Conservation (phyloP, 2,329 filamentous ascomycete genomes). For the Venturia nashicola region DNA sequence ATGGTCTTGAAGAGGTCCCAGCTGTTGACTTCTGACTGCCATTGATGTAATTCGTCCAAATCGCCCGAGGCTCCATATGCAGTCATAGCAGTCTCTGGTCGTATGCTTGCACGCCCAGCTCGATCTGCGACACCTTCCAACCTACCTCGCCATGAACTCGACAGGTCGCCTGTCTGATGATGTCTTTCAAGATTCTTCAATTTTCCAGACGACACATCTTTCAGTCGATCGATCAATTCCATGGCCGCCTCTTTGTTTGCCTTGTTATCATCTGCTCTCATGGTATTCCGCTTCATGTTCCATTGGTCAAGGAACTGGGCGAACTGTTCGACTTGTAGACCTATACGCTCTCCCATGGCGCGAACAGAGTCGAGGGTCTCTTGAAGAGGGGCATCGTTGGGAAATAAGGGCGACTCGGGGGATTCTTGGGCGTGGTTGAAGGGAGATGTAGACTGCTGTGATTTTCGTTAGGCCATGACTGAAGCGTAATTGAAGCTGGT, state of each 20-base stretch:
- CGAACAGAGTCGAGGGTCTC: conserved; percentile 42
- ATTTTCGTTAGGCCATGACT: not conserved
- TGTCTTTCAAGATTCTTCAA: not conserved
- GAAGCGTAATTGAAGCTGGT: not conserved
- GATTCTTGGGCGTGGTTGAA: not conserved
- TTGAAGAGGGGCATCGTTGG: conserved; percentile 43
- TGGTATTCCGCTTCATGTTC: not conserved
- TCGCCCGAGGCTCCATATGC: not conserved
- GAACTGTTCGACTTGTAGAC: conserved; percentile 76
- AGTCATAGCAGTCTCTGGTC: not conserved
- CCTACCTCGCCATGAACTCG: not conserved
- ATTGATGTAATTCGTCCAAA: conserved; percentile 24
- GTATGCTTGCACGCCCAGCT: not conserved
- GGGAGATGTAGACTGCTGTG: not conserved
- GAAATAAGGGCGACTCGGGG: conserved; percentile 6
- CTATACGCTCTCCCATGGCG: conserved; percentile 36
- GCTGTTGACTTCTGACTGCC: conserved; percentile 76
- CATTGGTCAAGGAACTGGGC: conserved; percentile 29
- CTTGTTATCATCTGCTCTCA: conserved; percentile 1
- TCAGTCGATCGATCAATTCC: conserved; percentile 33
- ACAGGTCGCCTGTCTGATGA: not conserved
- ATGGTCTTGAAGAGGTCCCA: conserved; percentile 77
- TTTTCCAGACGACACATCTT: conserved; percentile 7
- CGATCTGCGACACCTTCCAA: not conserved
- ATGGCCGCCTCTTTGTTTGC: conserved; percentile 34